These are phyloP conservation scores for Backusella psychrophila DNA, from an alignment of 192 early-diverging fungal genomes.

Conservation along the genomic window DNA sequence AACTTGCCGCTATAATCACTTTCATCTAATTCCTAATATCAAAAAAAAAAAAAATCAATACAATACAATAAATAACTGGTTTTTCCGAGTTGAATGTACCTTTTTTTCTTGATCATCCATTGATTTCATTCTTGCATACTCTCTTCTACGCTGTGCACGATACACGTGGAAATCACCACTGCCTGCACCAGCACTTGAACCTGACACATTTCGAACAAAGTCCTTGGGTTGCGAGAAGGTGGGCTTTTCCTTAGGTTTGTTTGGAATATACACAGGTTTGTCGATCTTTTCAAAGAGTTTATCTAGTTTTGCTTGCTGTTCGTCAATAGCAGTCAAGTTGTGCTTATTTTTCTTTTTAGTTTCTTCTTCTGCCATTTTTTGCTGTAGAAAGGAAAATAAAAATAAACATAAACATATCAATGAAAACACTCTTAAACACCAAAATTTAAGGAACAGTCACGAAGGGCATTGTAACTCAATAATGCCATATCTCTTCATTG, in stretches of 20 bases:
- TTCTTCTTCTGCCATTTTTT: slow-evolving; percentile 6
- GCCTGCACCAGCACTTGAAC: slow-evolving; percentile 93
- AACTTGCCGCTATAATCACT: slow-evolving; percentile 61
- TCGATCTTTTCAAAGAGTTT: slow-evolving; percentile 77
- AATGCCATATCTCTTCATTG: too few species aligned
- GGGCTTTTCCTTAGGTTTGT: slow-evolving; percentile 45
- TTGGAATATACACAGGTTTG: slow-evolving; percentile 75
- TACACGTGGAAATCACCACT: slow-evolving; percentile 98
- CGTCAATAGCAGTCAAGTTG: slow-evolving; percentile 44
- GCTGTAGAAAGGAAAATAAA: not conserved
- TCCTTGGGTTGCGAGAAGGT: slow-evolving; percentile 68
- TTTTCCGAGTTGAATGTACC: slow-evolving; percentile 38
- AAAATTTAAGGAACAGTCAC: not conserved
- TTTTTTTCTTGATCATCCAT: slow-evolving; percentile 74
- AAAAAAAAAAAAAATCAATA: not conserved
- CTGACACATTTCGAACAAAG: slow-evolving; percentile 87
- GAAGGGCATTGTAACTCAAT: too few species aligned
- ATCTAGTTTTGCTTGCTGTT: slow-evolving; percentile 62
- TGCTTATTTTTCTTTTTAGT: slow-evolving; percentile 35
- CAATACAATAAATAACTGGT: not conserved
- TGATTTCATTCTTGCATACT: slow-evolving; percentile 74
- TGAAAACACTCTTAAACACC: not conserved
- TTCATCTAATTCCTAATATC: slow-evolving; percentile 53
- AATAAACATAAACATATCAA: not conserved
- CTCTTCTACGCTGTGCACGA: slow-evolving; percentile 79